These are phyloP conservation scores for Venturia nashicola DNA, from an alignment of 2,329 filamentous ascomycete species.

Conservation along the genomic window DNA sequence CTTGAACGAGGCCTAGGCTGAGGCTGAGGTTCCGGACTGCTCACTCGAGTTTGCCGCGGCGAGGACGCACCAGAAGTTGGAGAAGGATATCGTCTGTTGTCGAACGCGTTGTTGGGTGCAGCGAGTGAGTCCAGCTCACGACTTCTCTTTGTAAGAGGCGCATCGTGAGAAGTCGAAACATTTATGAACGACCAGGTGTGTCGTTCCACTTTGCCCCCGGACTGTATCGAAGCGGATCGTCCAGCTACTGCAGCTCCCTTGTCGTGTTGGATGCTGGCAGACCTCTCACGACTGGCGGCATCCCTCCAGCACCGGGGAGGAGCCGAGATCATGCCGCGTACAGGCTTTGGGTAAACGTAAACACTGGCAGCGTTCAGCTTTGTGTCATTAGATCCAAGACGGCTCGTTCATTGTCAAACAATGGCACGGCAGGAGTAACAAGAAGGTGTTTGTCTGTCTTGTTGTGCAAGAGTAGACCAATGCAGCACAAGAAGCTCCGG, in stretches of 20 bases:
- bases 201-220: not conserved
- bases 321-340: not conserved
- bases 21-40: conserved; percentile 3
- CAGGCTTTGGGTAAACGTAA: not conserved
- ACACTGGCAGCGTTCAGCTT: not conserved
- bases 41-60: not conserved
- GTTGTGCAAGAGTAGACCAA: not conserved
- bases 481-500: not conserved
- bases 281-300: not conserved
- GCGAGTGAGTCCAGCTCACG: not conserved
- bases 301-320: not conserved
- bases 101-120: not conserved
- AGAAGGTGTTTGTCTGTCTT: not conserved
- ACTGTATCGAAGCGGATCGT: not conserved
- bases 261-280: not conserved
- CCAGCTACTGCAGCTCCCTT: not conserved
- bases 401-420: not conserved
- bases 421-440: not conserved
- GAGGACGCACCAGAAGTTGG: not conserved
- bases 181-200: not conserved
- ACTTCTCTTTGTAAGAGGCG: not conserved
- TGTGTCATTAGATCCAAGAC: not conserved
- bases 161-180: not conserved
- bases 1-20: not conserved
- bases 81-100: not conserved